These are phyloP conservation scores for Alternaria dauci DNA, from an alignment of 2,329 filamentous ascomycete species.

Conservation along the genomic window DNA sequence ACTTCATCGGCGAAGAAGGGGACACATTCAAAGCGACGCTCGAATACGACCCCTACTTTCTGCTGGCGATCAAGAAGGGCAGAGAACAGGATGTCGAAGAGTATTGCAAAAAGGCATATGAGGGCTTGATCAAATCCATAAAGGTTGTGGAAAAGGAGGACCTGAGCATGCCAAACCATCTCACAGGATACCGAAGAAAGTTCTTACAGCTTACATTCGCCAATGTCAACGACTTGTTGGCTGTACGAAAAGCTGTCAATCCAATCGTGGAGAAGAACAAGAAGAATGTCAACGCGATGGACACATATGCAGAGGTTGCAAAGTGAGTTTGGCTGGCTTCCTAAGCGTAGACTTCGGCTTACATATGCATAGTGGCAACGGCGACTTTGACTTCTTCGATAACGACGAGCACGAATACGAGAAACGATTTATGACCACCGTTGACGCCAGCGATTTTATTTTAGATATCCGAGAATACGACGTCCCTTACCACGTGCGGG, in stretches of 20 bases:
- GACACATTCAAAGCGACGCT: constrained; percentile 94
- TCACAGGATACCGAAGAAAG: constrained; percentile 87
- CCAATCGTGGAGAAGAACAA: constrained; percentile 96
- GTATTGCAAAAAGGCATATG: constrained; percentile 82
- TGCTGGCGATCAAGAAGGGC: constrained; percentile 87
- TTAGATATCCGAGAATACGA: constrained; percentile 99
- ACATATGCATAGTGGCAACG: constrained; percentile 66
- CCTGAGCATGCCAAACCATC: constrained; percentile 91
- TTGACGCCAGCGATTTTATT: constrained; percentile 95
- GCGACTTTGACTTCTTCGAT: constrained; percentile 94
- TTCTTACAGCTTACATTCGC: constrained; percentile 87
- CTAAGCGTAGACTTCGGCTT: constrained; percentile 16
- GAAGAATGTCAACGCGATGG: constrained; percentile 95
- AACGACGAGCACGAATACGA: constrained; percentile 80
- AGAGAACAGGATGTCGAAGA: constrained; percentile 94
- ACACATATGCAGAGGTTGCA: constrained; percentile 96
- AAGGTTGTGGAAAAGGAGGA: constrained; percentile 90
- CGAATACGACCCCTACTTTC: constrained; percentile 96
- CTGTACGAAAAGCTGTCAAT: constrained; percentile 83
- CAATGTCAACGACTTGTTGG: constrained; percentile 85
- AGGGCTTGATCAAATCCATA: constrained; percentile 81
- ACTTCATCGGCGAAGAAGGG: constrained; percentile 81
- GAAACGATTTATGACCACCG: constrained; percentile 77
- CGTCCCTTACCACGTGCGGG: constrained; percentile 98
- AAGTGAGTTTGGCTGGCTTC: constrained; percentile 65